Evolutionary conservation across 2,329 filamentous ascomycete species (phyloP), one percentile per base, ranked within the genome.

Genomic region (Davidsoniella neocaledoniae): DNA sequence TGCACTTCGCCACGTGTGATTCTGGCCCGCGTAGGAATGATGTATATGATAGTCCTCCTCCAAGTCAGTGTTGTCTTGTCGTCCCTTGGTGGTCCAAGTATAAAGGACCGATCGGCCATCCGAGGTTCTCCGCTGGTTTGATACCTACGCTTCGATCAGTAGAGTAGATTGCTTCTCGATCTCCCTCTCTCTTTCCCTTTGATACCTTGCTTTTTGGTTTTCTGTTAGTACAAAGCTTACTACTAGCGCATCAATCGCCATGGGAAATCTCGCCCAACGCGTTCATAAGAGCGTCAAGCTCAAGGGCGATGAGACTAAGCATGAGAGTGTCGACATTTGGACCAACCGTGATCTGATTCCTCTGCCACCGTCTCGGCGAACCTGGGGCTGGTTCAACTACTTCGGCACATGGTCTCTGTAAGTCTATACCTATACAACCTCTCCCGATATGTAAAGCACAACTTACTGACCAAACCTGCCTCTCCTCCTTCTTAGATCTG

Each of bases 281-380:
- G 37, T 65, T 21, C 61, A 60, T 40, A 59, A 65, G 38, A 61
- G 57, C 12, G 54, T 62, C 17, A 59, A 59, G 29, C 57, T 70
- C 21, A 62, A 63, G 46, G 65, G 64, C 45, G 62, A 69, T 50
- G 62, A 63, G 42, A 55, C 58, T 12, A 63, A 61, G 46, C 63
- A 69, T 53, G 68, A 70, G 54, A 65, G 71, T 51, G 70, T 68
- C 0, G 64, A 68, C 46, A 60, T 64, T 26, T 74, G 70, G 70
- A 69, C 67, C 23, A 73, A 73, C 51, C 67, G 66, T 55, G 64
- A 65, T 41, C 56, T 66, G 26, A 61, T 63, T 10, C 63, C 64
- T n/a, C 55, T 66, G 5, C 60, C 70, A n/a, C 63, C 65, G 2
- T 62, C 64, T 50, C 59, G 67, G 47, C 60, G 69, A 54, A 72